Base-by-base conservation (phyloP, 1,284 basidiomycete genomes). In the Boletus sp. region DNA sequence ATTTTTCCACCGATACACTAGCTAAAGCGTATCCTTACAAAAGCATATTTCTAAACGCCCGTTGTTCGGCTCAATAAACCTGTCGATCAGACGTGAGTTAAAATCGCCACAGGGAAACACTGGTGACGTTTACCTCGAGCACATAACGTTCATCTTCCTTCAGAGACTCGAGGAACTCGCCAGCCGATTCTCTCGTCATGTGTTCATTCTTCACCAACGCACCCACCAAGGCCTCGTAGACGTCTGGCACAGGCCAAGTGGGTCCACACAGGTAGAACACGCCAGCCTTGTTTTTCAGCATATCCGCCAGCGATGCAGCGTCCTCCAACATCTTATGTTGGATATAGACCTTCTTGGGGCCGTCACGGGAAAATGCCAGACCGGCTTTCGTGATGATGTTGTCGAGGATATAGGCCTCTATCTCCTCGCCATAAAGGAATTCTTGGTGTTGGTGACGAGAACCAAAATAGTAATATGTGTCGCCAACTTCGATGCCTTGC, bases 131-230 rank as follows among this genome's bases (percentile, higher is more conserved):
- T 64, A 96, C 96, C 84, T 99, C 96, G 45, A 98, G 84, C 16
- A 99, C 95, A 75, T 98, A 98, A 54, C 96, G 86, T 76, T 99
- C 96, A 66, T 96, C 92, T 76, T 97, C 96, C 80, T 99, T 99
- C 68, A 98, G 77, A 58, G 86, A 81, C 78, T 98, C 96, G 49
- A 99, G 78, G 74, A 89, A 94, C 59, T 85, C 83, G 58, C 91
- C 92, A 3, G 96, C 97, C 57, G 80, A 75, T 62, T 85, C 80
- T 53, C 81, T 77, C 18, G 84, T 80, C 71, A 86, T 78, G 29
- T 88, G 88, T 61, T 87, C 85, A 67, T 87, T 86, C 71, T 88
- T 84, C 41, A 84, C 82, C 61, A 98, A 78, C 2, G 92, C 88
- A 37, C 84, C 84, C 20, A 96, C 88, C 51, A 99, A 80, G 1